phyloP scores from a whole-genome alignment of 805 yeast genomes.

The Lipomyces yamadae region DNA sequence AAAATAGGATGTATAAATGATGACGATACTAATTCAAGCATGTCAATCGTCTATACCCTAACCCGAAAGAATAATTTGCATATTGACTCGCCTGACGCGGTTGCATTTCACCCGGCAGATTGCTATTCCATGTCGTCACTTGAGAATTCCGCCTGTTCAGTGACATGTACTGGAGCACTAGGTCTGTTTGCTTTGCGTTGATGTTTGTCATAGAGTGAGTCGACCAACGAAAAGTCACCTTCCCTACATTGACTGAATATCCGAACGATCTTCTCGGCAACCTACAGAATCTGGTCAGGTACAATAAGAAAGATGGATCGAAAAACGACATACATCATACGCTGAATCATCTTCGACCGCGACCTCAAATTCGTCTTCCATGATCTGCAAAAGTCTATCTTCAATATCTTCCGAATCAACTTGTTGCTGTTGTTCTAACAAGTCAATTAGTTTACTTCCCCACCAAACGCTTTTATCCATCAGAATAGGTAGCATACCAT shows the following conservation, averaged over 20 bases:
- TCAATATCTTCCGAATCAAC: slow-evolving; percentile 83
- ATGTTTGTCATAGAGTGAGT: slow-evolving; percentile 64
- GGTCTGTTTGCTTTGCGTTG: slow-evolving; percentile 53
- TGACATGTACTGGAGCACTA: slow-evolving; percentile 46
- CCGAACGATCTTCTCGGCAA: slow-evolving; percentile 69
- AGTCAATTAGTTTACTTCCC: neutral
- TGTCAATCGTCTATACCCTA: neutral
- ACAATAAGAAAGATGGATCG: neutral
- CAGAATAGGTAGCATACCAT: slow-evolving; percentile 45
- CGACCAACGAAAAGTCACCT: slow-evolving; percentile 60
- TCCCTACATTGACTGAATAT: slow-evolving; percentile 67
- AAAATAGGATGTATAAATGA: neutral
- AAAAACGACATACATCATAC: slow-evolving; percentile 45
- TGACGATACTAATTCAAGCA: no score
- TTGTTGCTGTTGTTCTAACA: slow-evolving; percentile 43
- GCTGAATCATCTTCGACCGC: slow-evolving; percentile 90
- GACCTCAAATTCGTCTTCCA: slow-evolving; percentile 94
- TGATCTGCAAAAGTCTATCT: slow-evolving; percentile 81
- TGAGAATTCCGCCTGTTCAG: slow-evolving; percentile 56
- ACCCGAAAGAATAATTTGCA: neutral
- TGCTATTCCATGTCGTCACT: slow-evolving; percentile 52
- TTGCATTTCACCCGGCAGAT: neutral
- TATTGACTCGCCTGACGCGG: neutral
- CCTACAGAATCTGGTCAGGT: slow-evolving; percentile 40
- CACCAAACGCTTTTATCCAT: neutral